Evolutionary conservation across 495 filamentous ascomycete species (phyloP), one percentile per base, ranked within the genome.

Genomic region (Talaromyces ruber): DNA sequence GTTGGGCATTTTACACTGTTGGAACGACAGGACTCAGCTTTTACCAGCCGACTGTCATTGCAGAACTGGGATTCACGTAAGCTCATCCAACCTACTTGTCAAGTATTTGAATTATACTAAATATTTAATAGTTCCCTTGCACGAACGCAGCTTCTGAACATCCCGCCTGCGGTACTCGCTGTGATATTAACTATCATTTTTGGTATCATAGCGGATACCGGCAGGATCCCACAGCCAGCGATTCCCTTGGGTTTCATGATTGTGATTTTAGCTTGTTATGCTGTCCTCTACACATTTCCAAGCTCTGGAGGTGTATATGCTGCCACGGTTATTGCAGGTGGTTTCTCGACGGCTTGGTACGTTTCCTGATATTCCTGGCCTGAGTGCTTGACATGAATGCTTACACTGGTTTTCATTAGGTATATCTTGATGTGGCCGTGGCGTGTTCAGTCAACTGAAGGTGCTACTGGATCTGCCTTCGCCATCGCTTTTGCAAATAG

Each of bases 401-500:
- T 18, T 7, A 58, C 29, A 7, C 12, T 18, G 29, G 24, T 32
- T 18, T 8, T 32, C 8, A 21, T 30, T 58, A 32, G 26, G 30
- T 58, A 37, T 9, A 26, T 39, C 8, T 21, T 22, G 55, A 58
- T 58, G 26, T 58, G 26, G 66, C 66, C 66, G 58, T 78, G 74
- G 76, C 74, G 74, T 22, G 76, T 77, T 0, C 76, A 79, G 54
- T 76, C 74, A 5, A 77, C 76, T 2, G 70, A 70, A 54, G 67
- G 73, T 7, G 72, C 76, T 2, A 79, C 76, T 3, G 76, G 73
- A 12, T 77, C 76, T 1, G 76, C 76, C 28, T 79, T 79, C 56
- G 74, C 72, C 5, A 75, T 79, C 53, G 76, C 72, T 0, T 79
- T 77, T 52, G 76, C 75, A n/a, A 76, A 76, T 32, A 73, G 72